Evolutionary conservation across 2,329 filamentous ascomycete genomes (phyloP), one percentile per base, ranked within the genome.

Genomic region (Davidsoniella virescens): DNA sequence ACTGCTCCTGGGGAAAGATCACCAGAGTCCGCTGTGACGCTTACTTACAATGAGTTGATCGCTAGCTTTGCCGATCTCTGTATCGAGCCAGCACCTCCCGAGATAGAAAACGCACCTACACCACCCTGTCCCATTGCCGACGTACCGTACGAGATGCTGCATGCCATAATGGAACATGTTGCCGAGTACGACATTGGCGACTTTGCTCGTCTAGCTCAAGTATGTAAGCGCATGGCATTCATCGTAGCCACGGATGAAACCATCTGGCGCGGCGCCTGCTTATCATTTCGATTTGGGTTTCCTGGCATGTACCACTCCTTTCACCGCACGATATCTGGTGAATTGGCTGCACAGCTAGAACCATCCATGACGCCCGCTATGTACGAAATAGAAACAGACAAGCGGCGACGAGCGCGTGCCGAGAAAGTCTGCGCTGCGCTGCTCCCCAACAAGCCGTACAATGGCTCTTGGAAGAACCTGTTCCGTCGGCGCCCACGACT

Each of bases 191-290:
- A 98, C 56, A 72, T 94, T 0, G 82, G 81, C 2, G 77, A 83
- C 38, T 88, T 93, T 57, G 75, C 74, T 17, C 81, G 85, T 20
- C 70, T 88, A 14, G 74, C 86, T 0, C 76, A 81, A 55, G 88
- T 94, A 2, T 96, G 90, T 69, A 93, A 87, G 62, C 78, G 82
- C 12, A 69, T 96, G 41, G 87, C 90, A 18, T 95, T 84, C 61
- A 75, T 96, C 17, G 81, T 94, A 46, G 71, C 78, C 26, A 84
- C 83, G 5, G 88, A 96, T 62, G 82, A 94, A 58, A 75, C 75
- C 41, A 83, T 94, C 58, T 98, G 92, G 88, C 85, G 81, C 53
- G 75, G 78, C 16, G 66, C 94, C 4, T 84, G 82, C 43, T 65
- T 84, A 1, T 82, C 80, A 0, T 54, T 65, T 10, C 77, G 86